Evolutionary conservation across 2,329 filamentous ascomycete species (phyloP), one percentile per base, ranked within the genome.

Genomic region (Cadophora malorum): DNA sequence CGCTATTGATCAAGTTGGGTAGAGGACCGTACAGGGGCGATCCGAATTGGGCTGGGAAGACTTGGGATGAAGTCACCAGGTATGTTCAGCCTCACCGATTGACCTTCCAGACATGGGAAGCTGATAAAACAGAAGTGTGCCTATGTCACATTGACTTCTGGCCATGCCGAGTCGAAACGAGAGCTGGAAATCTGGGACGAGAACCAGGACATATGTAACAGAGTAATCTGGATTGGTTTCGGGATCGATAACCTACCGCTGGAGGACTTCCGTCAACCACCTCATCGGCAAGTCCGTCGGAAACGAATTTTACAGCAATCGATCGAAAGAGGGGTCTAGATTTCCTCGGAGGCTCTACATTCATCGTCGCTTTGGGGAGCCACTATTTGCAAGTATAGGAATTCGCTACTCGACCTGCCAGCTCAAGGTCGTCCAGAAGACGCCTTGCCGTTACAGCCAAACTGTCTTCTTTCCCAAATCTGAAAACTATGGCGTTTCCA

Each of bases 171-270:
- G 4, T 5, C 52, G n/a, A 55, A n/a, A n/a, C 52, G 28, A 33
- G 16, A 55, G 14, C 14, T 33, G 4, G 52, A 33, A 4, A 19
- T 19, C n/a, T 16, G 52, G 19, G 52, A 55, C 12, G 52, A 55
- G 28, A 19, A 55, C 14, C 25, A 31, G 33, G 52, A 55, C n/a
- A 33, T 55, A 25, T 55, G 25, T n/a, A 55, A 55, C 14, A 33
- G 52, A 25, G 52, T 55, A 55, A 19, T 33, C 33, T 55, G 49
- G 49, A 52, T 21, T 52, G 49, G 21, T 52, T 52, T 52, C 49
- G 49, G 25, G 25, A n/a, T 23, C 49, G n/a, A 28, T 25, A n/a
- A 2, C 10, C 21, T 9, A 25, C 49, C 21, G 10, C 28, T 28
- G 3, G 12, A 2, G 35, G 3, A 7, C 35, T 14, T 14, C 35